These are phyloP conservation scores for Globisporangium carolinianum DNA, from an alignment of 352 stramenopile genomes.

Conservation along the genomic window DNA sequence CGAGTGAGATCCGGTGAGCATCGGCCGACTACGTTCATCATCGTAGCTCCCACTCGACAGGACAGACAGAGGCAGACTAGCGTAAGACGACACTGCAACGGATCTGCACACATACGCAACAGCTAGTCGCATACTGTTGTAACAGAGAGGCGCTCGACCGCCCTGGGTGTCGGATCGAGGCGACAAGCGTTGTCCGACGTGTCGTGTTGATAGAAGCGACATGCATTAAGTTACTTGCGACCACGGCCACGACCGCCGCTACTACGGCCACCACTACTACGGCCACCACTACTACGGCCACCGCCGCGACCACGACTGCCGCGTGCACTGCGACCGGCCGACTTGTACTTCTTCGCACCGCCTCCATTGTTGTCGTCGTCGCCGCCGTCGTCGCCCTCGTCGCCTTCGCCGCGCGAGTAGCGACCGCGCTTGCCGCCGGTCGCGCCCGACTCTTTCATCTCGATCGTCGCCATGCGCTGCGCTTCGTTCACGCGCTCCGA, in stretches of 20 bases:
- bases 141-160: too few species aligned
- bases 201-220: constrained; percentile 4
- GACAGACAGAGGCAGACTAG: too few species aligned
- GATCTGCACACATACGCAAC: too few species aligned
- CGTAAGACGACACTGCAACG: too few species aligned
- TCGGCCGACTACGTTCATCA: neutral
- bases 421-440: constrained; percentile 50
- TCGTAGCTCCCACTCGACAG: too few species aligned
- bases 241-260: constrained; percentile 25
- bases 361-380: constrained; percentile 18
- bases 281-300: constrained; percentile 18
- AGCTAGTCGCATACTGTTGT: too few species aligned
- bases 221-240: constrained; percentile 23
- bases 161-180: too few species aligned
- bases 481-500: constrained; percentile 97
- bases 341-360: constrained; percentile 71
- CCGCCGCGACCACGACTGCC: constrained; percentile 11
- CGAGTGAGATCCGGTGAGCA: constrained; percentile 53
- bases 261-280: constrained; percentile 21
- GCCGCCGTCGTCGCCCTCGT: constrained; percentile 31
- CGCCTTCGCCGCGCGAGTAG: constrained; percentile 50
- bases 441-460: constrained; percentile 79
- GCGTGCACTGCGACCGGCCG: constrained; percentile 41
- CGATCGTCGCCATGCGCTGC: constrained; percentile 90
- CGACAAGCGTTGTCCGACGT: too few species aligned